Evolutionary conservation across 2,329 filamentous ascomycete genomes (phyloP), one percentile per base, ranked within the genome.

Genomic region (Passalora sequoiae): DNA sequence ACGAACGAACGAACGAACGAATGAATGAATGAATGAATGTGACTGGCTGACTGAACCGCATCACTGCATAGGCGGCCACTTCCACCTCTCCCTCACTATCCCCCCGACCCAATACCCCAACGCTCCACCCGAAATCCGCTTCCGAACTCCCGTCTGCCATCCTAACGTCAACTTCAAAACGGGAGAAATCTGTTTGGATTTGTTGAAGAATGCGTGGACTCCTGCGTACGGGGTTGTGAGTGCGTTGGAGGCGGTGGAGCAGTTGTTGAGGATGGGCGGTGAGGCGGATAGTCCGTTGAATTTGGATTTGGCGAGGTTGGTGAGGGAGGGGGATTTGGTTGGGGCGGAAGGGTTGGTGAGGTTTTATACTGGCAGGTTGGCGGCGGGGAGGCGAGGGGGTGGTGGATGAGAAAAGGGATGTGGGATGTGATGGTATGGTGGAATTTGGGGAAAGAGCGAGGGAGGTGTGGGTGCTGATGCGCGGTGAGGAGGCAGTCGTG

Each of bases 151-250:
- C 50, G 80, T 94, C 54, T 85, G 87, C 59, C 89, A 95, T 70
- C 82, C 89, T 36, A 96, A 96, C 67, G 80, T 84, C 33, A 70
- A 76, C 49, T 80, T 80, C 62, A 70, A 72, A 55, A 89, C 80
- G 2, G 92, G 92, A 56, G 89, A 96, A 68, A 92, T 98, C 61
- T 98, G 92, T 66, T 79, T 97, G 20, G 92, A 96, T 62, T 75
- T 97, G 50, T 74, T 98, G 38, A 80, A 78, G 47, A 72, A 70
- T 0, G 76, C 77, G 13, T 97, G 91, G 91, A 84, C 86, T 46
- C 86, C 89, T 1, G 81, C 87, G 13, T 92, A 95, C 66, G 89
- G 83, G 29, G 76, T 97, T 15, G 76, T 83, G 25, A 78, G 83
- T 59, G 84, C 83, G 49, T 70, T 91, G 59, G 82, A 84, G 56